These are phyloP conservation scores for Podaxis carcinomalis DNA, from an alignment of 768 basidiomycete species.

Conservation along the genomic window DNA sequence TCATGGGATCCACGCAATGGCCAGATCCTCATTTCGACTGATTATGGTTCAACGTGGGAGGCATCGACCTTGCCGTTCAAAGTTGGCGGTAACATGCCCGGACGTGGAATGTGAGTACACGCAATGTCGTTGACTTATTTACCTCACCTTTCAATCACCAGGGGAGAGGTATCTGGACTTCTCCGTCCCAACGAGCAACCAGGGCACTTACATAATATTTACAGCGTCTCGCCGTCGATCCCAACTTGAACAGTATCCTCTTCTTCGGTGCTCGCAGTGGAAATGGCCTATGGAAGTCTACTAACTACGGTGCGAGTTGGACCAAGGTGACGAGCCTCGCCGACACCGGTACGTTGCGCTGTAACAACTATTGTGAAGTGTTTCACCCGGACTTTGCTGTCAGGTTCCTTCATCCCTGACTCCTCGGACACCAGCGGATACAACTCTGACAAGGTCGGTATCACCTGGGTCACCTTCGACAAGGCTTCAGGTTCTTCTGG, in stretches of 20 bases:
- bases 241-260: slow-evolving; percentile 55
- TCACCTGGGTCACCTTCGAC: slow-evolving; percentile 67
- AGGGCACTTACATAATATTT: neutral
- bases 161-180: slow-evolving; percentile 41
- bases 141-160: slow-evolving; percentile 13
- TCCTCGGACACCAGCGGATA: slow-evolving; percentile 45
- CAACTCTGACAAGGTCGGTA: slow-evolving; percentile 37
- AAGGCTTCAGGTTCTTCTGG: slow-evolving; percentile 51
- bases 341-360: slow-evolving; percentile 40
- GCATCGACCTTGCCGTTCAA: slow-evolving; percentile 56
- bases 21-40: slow-evolving; percentile 54
- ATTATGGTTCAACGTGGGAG: slow-evolving; percentile 54
- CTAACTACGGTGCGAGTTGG: slow-evolving; percentile 56
- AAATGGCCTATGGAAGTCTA: slow-evolving; percentile 65
- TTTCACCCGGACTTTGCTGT: neutral
- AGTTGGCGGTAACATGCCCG: slow-evolving; percentile 67
- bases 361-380: neutral
- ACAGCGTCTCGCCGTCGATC: slow-evolving; percentile 59
- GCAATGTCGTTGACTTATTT: neutral
- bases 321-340: slow-evolving; percentile 55
- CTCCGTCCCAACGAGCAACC: neutral
- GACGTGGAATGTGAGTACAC: slow-evolving; percentile 49
- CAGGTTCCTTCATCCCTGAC: slow-evolving; percentile 52
- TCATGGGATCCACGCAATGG: slow-evolving; percentile 61
- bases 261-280: slow-evolving; percentile 65